Percentiles rank a stretch among this genome's conserved stretches.
phyloP scores from a whole-genome alignment of 331 rosid species.

The Quercus tomentella region DNA sequence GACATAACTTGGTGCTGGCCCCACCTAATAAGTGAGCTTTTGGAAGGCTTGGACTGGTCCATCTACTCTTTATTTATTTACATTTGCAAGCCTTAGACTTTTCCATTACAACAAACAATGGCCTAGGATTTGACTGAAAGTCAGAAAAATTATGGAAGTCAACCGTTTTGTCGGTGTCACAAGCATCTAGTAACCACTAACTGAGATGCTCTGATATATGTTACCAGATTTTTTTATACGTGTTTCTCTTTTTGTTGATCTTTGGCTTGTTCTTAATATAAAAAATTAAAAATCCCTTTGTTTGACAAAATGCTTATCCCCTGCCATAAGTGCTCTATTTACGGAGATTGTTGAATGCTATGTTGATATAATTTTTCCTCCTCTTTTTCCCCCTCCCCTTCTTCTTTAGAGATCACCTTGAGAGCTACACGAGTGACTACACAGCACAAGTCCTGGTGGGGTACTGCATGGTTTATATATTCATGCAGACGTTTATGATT shows the following conservation, averaged over 20 bases:
- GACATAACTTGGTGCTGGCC: neutral
- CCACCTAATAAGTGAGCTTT: neutral
- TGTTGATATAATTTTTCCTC: neutral
- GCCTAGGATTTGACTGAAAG: neutral
- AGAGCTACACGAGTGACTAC: slow-evolving; percentile 97
- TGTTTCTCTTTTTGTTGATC: neutral
- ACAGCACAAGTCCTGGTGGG: slow-evolving; percentile 96
- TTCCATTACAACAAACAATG: neutral
- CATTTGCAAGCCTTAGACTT: neutral
- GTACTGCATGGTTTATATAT: slow-evolving; percentile 88
- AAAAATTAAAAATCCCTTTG: neutral
- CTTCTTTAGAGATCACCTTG: slow-evolving; percentile 77
- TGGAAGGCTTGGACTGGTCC: neutral
- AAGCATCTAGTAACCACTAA: neutral
- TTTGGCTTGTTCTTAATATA: neutral
- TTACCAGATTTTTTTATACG: neutral
- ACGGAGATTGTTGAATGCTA: neutral
- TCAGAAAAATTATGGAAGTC: neutral
- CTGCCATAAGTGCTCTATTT: neutral
- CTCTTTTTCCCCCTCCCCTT: slow-evolving; percentile 13
- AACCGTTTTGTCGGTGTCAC: neutral
- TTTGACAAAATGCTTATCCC: neutral
- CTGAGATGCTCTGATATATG: neutral
- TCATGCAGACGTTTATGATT: slow-evolving; percentile 99
- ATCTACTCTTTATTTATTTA: neutral